Evolutionary conservation across 1,284 basidiomycete species (phyloP).

Genomic region (Pterulicium gracile): DNA sequence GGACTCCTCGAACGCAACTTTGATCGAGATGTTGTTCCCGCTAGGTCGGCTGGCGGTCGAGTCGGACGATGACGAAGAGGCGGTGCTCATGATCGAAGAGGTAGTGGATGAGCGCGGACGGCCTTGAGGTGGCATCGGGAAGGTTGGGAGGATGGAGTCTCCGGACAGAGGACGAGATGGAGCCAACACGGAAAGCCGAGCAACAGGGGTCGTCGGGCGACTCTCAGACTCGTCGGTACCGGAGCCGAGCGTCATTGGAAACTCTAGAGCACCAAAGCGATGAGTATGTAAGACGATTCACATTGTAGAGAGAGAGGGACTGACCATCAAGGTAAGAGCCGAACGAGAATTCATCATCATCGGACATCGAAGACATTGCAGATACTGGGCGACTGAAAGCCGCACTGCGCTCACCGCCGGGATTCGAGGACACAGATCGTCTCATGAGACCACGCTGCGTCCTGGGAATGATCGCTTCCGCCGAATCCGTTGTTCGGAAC

Average conservation of each 20-base stretch:
- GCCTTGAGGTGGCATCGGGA: slow-evolving; percentile 14
- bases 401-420: background rate
- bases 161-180: background rate
- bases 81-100: slow-evolving; percentile 14
- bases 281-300: background rate
- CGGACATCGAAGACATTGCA: background rate
- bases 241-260: background rate
- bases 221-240: background rate
- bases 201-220: background rate
- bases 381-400: background rate
- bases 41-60: slow-evolving; percentile 12
- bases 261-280: background rate
- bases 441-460: background rate
- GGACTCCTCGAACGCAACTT: slow-evolving; percentile 48
- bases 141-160: background rate
- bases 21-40: slow-evolving; percentile 41
- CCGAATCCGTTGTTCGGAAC: background rate
- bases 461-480: background rate
- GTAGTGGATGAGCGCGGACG: slow-evolving; percentile 17
- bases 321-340: background rate
- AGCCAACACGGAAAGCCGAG: background rate
- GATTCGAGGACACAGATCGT: background rate
- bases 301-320: background rate
- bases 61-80: slow-evolving; percentile 11
- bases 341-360: background rate